A percentile compares a stretch with the other conserved stretches of the same genome.
These are phyloP conservation scores for Intubia oerlemansii DNA, from an alignment of 2,329 filamentous ascomycete genomes.

Conservation along the genomic window DNA sequence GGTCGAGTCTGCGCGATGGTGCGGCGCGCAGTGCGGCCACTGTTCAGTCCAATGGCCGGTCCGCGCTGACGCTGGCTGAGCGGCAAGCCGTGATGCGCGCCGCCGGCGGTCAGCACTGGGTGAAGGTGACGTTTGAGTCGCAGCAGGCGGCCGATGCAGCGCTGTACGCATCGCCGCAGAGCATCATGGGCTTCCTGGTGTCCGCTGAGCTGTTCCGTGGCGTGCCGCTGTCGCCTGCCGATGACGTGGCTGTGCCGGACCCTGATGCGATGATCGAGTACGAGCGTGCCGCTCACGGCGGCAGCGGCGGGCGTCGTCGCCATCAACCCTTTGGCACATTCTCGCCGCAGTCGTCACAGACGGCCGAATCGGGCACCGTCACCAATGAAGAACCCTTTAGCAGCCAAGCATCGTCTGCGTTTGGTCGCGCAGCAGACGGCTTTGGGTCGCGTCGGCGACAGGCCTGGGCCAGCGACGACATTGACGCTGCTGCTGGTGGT, in stretches of 20 bases:
- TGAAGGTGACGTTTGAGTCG: constrained; percentile 67
- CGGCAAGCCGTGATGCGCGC: constrained; percentile 51
- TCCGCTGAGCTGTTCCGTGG: constrained; percentile 51
- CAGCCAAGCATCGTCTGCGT: too few species aligned
- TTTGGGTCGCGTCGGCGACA: too few species aligned
- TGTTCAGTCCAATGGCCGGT: constrained; percentile 20
- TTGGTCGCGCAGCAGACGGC: too few species aligned
- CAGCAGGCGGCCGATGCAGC: constrained; percentile 49
- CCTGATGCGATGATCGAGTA: constrained; percentile 14
- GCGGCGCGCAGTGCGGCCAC: constrained; percentile 28
- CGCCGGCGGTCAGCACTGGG: constrained; percentile 77
- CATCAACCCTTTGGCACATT: constrained; percentile 7
- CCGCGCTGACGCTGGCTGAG: constrained; percentile 47
- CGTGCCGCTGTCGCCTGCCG: constrained; percentile 30
- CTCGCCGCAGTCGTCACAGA: constrained; percentile 27
- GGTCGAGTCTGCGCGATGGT: constrained; percentile 51
- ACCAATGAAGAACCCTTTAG: constrained; percentile 15
- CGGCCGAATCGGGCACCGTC: constrained; percentile 34
- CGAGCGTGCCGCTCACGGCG: constrained; percentile 1
- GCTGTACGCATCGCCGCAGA: constrained; percentile 47
- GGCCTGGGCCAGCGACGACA: neutral
- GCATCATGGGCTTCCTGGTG: constrained; percentile 47
- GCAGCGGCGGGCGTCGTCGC: constrained; percentile 17
- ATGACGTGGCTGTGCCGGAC: constrained; percentile 41
- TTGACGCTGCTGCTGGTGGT: too few species aligned